Evolutionary conservation across 345 rosid genomes (phyloP), one percentile per base, ranked within the genome.

Genomic region (Syzygium aqueum): DNA sequence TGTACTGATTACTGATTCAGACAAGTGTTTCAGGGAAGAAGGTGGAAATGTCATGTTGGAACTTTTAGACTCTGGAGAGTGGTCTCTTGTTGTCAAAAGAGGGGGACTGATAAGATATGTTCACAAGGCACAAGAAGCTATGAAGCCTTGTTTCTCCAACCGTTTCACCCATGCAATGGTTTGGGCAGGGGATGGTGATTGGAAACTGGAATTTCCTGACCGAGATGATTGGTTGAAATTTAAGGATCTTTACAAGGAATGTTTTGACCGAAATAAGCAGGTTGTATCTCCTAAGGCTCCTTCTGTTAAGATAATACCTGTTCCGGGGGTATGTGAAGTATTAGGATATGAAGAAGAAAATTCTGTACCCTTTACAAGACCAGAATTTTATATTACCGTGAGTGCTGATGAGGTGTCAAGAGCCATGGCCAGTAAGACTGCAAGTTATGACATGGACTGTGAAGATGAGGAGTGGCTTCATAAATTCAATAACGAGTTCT

Each of bases 401-500:
- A 90, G 77, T 63, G 92, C 87, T 53, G 95, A 96, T 90, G 99
- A 98, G 92, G 91, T 96, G 54, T 92, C 97, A 28, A 96, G 99
- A 91, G 96, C 96, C 86, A 77, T 98, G 93, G 91, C 93, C 15
- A 94, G 89, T 89, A 94, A 89, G 88, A 87, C 88, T 49, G 96
- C 97, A 54, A 93, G 86, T 84, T 96, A 98, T 88, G 99, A 98
- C 90, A 92, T 96, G 96, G 99, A 98, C 88, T 94, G 94, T 84
- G 99, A 96, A 91, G 99, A 98, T 91, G 98, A 95, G 89, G 94
- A 91, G 84, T 98, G 99, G 99, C 91, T 98, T 25, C 89, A 88
- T 85, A 93, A 90, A 53, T 92, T 92, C 86, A 98, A 96, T 87
- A n/a, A 7, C 49, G 94, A 88, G 50, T 59, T 86, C 84, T 88